These are phyloP conservation scores for Psidium guajava DNA, from an alignment of 345 rosid species.

Conservation along the genomic window DNA sequence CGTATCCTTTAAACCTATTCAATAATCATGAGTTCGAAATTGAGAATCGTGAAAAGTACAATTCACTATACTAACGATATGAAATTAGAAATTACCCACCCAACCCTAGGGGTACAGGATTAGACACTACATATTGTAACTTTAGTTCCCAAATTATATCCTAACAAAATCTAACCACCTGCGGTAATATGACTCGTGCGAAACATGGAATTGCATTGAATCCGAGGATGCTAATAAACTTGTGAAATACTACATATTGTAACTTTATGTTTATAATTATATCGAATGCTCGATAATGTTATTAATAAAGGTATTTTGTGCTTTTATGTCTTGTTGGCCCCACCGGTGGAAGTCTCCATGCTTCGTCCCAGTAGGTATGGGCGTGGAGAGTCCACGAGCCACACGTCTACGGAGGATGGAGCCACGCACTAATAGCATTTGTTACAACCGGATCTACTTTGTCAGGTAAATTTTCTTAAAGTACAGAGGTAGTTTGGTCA, in stretches of 20 bases:
- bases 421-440: background rate
- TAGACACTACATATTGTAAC: background rate
- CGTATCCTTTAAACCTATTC: background rate
- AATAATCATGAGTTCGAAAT: background rate
- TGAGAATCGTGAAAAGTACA: no score
- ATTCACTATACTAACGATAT: no score
- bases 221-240: background rate
- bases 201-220: background rate
- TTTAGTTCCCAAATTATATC: background rate
- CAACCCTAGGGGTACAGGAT: background rate
- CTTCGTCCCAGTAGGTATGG: background rate
- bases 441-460: no score
- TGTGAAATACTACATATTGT: no score
- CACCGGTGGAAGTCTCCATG: background rate
- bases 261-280: no score
- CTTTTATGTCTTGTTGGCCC: background rate
- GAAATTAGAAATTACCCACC: background rate
- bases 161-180: background rate
- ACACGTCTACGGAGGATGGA: background rate
- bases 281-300: background rate
- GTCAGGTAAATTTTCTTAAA: no score
- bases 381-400: background rate
- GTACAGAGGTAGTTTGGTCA: background rate
- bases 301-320: background rate
- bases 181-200: background rate